Evolutionary conservation across 23 red algal genomes (phyloP), one percentile per base, ranked within the genome.

Genomic region (Agarophyton chilense): DNA sequence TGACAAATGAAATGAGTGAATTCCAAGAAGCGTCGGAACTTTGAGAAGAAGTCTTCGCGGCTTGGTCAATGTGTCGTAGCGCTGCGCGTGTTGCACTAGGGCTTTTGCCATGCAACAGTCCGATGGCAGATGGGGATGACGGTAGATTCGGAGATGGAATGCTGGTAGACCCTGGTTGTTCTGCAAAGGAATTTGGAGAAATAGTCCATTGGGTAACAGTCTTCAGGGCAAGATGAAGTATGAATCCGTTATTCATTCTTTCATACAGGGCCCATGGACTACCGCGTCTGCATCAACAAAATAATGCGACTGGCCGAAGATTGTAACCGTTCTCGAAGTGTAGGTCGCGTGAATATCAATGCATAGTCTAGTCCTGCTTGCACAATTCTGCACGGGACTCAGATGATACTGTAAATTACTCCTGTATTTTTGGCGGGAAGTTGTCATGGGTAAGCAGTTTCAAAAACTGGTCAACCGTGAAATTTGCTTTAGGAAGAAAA

Each of bases 61-160:
- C 33, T 31, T 80, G 77, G 51, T 80, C 77, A 0, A 80, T 25
- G 50, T 60, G 19, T 25, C 51, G 51, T 6, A 80, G 29, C 3
- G 77, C 77, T 1, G 77, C 50, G 19, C 50, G 44, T 58, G 77
- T 80, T 26, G 77, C 50, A 26, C 34, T 80, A 10, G 77, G 77
- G 25, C 51, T 50, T 44, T 21, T 39, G 51, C 16, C 32, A 35
- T 80, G 50, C 4, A 80, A 35, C 13, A 58, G 51, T 21, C 40
- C 77, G 7, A 80, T 51, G 22, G 72, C 60, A 46, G 68, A 46
- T 25, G 68, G 8, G 4, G 68, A 43, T 74, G 68, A 74, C 10
- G 41, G 68, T 17, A 65, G 16, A 18, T 33, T 36, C 14, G 60
- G 16, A 33, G 32, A 61, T 31, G 24, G 10, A 24, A 28, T 61